Evolutionary conservation across 169 alveolate genomes (phyloP).

Genomic region (Cryptosporidium andersoni): DNA sequence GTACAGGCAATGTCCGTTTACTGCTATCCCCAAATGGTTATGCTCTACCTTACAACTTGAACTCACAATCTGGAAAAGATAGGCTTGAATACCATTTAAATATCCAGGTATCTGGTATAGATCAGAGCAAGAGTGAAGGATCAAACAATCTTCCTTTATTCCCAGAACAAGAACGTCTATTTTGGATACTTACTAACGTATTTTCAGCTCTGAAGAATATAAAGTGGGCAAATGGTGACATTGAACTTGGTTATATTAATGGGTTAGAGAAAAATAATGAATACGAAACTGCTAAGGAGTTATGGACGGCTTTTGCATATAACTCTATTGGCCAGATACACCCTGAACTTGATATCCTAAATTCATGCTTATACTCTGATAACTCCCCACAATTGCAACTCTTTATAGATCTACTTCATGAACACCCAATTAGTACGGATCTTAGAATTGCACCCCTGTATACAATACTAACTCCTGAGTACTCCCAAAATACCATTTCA

Average conservation of each 20-base stretch:
- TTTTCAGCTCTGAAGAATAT: conserved; percentile 38
- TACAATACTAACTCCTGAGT: too few relatives aligned
- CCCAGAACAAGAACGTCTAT: conserved; percentile 26
- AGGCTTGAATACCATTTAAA: conserved; percentile 22
- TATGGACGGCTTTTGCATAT: conserved; percentile 29
- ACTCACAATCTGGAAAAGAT: conserved; percentile 49
- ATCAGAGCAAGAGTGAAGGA: conserved; percentile 9
- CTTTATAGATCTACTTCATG: too few relatives aligned
- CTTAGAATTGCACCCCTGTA: too few relatives aligned
- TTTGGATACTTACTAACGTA: conserved; percentile 18
- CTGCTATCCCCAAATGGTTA: conserved; percentile 36
- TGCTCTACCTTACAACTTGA: conserved; percentile 42
- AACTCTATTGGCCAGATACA: conserved; percentile 16
- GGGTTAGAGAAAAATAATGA: conserved; percentile 38
- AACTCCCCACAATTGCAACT: too few relatives aligned
- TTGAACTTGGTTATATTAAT: conserved; percentile 41
- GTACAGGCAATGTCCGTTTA: conserved; percentile 25
- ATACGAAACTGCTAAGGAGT: conserved; percentile 29
- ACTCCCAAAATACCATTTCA: too few relatives aligned
- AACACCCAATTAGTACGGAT: too few relatives aligned
- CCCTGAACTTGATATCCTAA: conserved; percentile 14
- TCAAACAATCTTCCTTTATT: conserved; percentile 10
- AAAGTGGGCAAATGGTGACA: conserved; percentile 38
- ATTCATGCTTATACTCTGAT: neutral
- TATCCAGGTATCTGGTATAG: conserved; percentile 16